Evolutionary conservation across 345 rosid species (phyloP), one percentile per base, ranked within the genome.

Genomic region (Turnera subulata): DNA sequence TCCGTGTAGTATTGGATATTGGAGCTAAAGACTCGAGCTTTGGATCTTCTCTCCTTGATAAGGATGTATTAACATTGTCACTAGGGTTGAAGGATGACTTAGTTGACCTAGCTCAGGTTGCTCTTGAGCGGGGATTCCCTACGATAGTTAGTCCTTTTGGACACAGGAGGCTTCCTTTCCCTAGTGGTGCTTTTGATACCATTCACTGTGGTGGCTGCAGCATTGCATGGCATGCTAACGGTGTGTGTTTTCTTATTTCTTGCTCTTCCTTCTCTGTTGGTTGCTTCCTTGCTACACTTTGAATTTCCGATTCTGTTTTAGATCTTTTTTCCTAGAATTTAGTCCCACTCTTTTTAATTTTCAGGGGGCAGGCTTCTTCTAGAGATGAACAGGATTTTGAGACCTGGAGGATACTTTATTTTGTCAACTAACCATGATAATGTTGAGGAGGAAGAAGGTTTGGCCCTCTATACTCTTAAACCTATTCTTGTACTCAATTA

Each of bases 121-220:
- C 93, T 25, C 81, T 92, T 54, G 98, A 89, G 66, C 91, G 91
- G 11, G 98, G 98, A 46, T 89, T 89, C 73, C 96, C 98, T 16
- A 66, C 89, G 32, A 47, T 86, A 6, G 82, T 86, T 49, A 81
- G 88, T 72, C 86, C 81, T 57, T 83, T 92, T 53, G 84, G 78
- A 42, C 75, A 56, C 64, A 80, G 91, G 75, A 79, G 96, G 52
- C 95, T 92, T 76, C 89, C 95, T 64, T 86, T 92, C 55, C 95
- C 98, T 9, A 89, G 95, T 76, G 89, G 77, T 71, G 84, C 78
- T 71, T 92, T 92, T 50, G 98, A 92, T 78, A 80, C 80, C 52
- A 82, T 92, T 76, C 98, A 92, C 53, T 92, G 98, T 75, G 77
- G 86, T 46, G 79, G 78, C 22, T 92, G 98, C 63, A 68, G 76